Base-by-base conservation (phyloP, 176 grass and related monocot species). In the Triticum monococcum region DNA sequence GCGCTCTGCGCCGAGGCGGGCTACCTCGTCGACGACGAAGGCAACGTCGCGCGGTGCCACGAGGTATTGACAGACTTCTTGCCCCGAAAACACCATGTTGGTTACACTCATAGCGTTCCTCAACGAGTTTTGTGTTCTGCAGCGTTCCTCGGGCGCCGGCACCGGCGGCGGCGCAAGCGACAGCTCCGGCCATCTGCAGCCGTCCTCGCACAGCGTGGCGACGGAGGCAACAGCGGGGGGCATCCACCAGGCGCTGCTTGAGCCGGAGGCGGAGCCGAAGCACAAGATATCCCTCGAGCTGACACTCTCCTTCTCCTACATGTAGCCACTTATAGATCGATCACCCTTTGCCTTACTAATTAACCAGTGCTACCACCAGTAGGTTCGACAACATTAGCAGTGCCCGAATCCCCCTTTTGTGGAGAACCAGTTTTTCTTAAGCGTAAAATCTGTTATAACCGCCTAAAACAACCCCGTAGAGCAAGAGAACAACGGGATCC, bases 1-100 rank as follows among this genome's bases (percentile, higher is more conserved):
- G 93, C 95, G 22, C 89, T 98, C 68, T 95, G 95, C 54, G 83
- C 78, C 26, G 95, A 95, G 90, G 93, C 95, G 0, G 95, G 95
- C 0, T 98, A 94, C 89, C 72, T 64, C 75, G 89, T 98, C 69
- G 91, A 93, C 46, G 89, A 98, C 61, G 93, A 95, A 4, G 95
- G 95, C 85, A 92, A 84, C 77, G 84, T 98, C 82, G 68, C 87
- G 38, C 87, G 91, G 4, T 50, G 24, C 76, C 57, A 32, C 83
- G 81, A 90, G 95, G 88, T 67, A 67, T 67, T 28, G 7, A 31
- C 12, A 25, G 2, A 32, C 64, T 67, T 67, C 14, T 33, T 32
- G 16, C 30, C 33, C 20, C 33, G 5, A 70, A 38, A 20, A 18
- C 68, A 20, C 10, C 12, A 8, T 12, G 33, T 70, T 70, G 68